phyloP scores from a whole-genome alignment of 495 filamentous ascomycete species.

The Pseudomonodictys pantanalensis region DNA sequence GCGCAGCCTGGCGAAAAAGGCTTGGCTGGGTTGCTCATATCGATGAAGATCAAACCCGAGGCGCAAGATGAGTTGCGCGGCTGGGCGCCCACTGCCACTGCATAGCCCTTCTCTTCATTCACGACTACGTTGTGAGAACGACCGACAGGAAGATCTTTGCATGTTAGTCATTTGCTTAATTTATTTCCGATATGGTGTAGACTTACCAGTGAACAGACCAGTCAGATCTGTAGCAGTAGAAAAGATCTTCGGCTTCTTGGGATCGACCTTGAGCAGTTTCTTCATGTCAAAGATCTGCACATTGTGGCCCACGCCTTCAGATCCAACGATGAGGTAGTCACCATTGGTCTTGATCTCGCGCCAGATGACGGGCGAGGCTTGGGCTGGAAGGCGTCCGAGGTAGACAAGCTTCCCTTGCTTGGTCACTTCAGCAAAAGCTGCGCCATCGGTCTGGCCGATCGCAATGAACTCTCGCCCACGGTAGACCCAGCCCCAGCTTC shows the following conservation, averaged over 20 bases:
- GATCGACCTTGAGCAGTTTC: conserved; percentile 33
- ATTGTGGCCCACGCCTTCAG: conserved; percentile 22
- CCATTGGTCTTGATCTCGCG: conserved; percentile 25
- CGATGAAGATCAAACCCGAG: conserved; percentile 55
- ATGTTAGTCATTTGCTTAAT: too few relatives aligned
- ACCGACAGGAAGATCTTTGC: conserved; percentile 42
- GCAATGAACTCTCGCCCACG: conserved; percentile 57
- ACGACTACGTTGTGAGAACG: conserved; percentile 37
- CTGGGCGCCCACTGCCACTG: conserved; percentile 49
- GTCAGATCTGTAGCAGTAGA: conserved; percentile 37
- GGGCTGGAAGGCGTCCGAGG: conserved; percentile 45
- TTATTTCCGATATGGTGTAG: not conserved
- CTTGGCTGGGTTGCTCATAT: conserved; percentile 43
- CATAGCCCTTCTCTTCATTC: conserved; percentile 51
- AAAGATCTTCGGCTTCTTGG: conserved; percentile 38
- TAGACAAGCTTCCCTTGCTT: conserved; percentile 51
- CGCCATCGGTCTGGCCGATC: conserved; percentile 55
- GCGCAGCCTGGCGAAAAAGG: conserved; percentile 53
- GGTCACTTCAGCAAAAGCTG: conserved; percentile 55
- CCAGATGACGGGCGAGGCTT: conserved; percentile 18
- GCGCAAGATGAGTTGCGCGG: conserved; percentile 48
- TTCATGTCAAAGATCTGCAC: conserved; percentile 38
- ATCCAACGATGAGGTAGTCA: conserved; percentile 19
- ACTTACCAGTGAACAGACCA: conserved; percentile 33
- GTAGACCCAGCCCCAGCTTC: conserved; percentile 52